Evolutionary conservation across 176 grass and related monocot genomes (phyloP), one percentile per base, ranked within the genome.

Genomic region (Rhynchospora pubera): DNA sequence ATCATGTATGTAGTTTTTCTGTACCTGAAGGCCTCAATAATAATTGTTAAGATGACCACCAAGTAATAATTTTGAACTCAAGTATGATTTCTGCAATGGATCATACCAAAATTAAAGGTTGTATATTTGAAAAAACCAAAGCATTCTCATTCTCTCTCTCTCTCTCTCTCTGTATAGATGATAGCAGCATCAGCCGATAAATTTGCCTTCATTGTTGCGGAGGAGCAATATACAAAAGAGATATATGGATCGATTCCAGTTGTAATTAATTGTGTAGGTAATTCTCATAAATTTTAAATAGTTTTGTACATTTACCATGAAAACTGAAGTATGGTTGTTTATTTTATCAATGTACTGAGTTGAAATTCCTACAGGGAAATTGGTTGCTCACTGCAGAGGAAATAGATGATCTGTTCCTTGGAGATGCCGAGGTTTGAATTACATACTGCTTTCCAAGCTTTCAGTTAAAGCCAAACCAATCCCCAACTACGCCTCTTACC

Each of bases 361-460:
- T 10, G 34, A 39, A 32, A 57, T 79, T 50, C 83, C 91, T 90
- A 88, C 88, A 97, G 92, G 90, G 66, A 59, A 97, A 92, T 24
- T 97, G 94, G 94, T 88, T 97, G 14, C 83, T 87, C 45, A 94
- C 90, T 32, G 94, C 94, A 62, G 92, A 97, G 79, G 90, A 91
- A 81, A 97, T 94, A 12, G 92, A 97, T 52, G 90, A 97, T 83
- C 60, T 94, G 81, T 97, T 97, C 83, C 85, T 97, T 57, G 94
- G 94, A 4, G 94, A 97, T 50, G 92, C 94, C 7, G 94, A 97
- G 94, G 94, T 92, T 48, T 43, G 10, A 7, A 23, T 73, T 50
- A 47, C 69, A 73, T 44, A 6, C n/a, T 6, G 12, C 32, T n/a
- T 68, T 43, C 34, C 32, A 19, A 68, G 42, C 8, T 43, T 23